Evolutionary conservation across 208 protist species (phyloP), one percentile per base, ranked within the genome.

Genomic region (Leptomonas seymouri): DNA sequence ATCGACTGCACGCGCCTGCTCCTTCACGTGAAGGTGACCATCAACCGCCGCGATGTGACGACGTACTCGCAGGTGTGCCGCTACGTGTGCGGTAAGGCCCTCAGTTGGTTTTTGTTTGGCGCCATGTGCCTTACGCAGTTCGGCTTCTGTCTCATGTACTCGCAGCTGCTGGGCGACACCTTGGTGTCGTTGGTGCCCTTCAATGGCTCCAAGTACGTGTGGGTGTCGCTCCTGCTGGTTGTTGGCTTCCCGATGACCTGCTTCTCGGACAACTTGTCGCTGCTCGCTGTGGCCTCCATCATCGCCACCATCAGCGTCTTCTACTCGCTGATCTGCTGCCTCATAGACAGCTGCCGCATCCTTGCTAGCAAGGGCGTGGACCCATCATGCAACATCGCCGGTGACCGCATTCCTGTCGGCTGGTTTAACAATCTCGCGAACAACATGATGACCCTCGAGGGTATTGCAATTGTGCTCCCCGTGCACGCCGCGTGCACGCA

Each of bases 121-220:
- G 84, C 87, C 48, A 77, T 95, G 60, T 73, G 80, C 44, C 72
- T 96, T 42, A 91, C 90, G 54, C 90, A 96, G 72, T 92, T 93
- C 41, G 90, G 88, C 41, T 94, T 94, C 70, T 96, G 91, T 66
- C 77, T 93, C 42, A 88, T 93, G 75, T 96, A 90, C 75, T 84
- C 78, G 23, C 86, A 93, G 76, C 82, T 89, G 50, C 53, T 85
- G 20, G 77, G 53, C 25, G 78, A 77, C 3, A 87, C 89, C 9
- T 80, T 96, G 80, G 59, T 63, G 20, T 54, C 77, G 16, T 39
- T 94, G 28, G 69, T 80, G n/a, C 21, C 23, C 21, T 80, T 81
- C 54, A 74, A 58, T 1, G 56, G 78, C 41, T 54, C 72, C 18
- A 82, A 86, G 67, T 89, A 86, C 67, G 58, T 94, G 39, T 81